Conservation (phyloP, 2,329 filamentous ascomycete species). For the Aspergillus unguis region DNA sequence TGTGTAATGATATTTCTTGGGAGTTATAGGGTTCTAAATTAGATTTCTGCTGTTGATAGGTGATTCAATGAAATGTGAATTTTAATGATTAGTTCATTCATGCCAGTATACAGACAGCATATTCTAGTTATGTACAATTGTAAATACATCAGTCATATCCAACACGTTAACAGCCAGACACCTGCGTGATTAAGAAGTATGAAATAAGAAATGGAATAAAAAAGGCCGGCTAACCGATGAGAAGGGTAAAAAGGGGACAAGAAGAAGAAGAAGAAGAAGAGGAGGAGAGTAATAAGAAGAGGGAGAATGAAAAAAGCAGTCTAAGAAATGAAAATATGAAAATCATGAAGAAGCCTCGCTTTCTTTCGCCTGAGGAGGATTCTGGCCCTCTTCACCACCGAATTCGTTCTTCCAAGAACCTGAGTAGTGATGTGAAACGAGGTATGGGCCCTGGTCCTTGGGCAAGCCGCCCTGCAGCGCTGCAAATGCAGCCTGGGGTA, state of each 20-base stretch:
- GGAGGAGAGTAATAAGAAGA: neutral
- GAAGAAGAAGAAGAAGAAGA: neutral
- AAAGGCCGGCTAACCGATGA: too few relatives aligned
- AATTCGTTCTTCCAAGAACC: conserved; percentile 16
- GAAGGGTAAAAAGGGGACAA: neutral
- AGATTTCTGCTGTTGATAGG: neutral
- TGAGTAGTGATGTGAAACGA: conserved; percentile 15
- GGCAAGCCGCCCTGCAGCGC: conserved; percentile 12
- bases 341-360: neutral
- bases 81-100: neutral
- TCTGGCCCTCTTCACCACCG: conserved; percentile 9
- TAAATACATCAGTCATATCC: conserved; percentile 9
- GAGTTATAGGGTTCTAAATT: too few relatives aligned
- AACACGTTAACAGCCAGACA: neutral
- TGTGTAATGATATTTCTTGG: too few relatives aligned
- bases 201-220: neutral
- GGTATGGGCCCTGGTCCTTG: conserved; percentile 12
- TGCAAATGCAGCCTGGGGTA: conserved; percentile 16
- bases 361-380: neutral
- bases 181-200: neutral
- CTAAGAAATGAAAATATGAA: neutral
- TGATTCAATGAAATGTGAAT: too few relatives aligned
- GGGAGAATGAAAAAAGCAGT: too few relatives aligned
- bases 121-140: conserved; percentile 10
- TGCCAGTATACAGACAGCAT: neutral